A percentile compares a stretch with the other conserved stretches of the same genome.
phyloP scores from a whole-genome alignment of 106 monocot species.

The Iris macrosiphon region DNA sequence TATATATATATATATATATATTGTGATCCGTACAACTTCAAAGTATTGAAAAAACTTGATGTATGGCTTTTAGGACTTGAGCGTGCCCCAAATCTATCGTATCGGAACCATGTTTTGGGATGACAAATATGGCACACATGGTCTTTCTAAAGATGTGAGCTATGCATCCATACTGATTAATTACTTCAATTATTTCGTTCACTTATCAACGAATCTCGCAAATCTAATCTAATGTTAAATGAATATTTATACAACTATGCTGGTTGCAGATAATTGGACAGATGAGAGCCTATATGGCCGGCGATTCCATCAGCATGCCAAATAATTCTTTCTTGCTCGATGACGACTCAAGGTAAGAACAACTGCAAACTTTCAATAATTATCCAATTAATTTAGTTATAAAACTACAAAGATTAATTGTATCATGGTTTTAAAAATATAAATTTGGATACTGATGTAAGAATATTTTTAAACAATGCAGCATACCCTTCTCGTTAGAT shows the following conservation, averaged over 20 bases:
- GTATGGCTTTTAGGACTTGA: slow-evolving; percentile 51
- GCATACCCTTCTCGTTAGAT: slow-evolving; percentile 93
- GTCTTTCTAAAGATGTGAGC: slow-evolving; percentile 89
- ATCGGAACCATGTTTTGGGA: slow-evolving; percentile 99
- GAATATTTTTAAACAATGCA: too few relatives aligned
- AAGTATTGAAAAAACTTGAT: too few relatives aligned
- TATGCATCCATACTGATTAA: neutral
- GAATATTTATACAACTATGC: too few relatives aligned
- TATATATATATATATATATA: too few relatives aligned
- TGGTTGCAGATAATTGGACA: slow-evolving; percentile 64
- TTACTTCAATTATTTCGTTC: neutral
- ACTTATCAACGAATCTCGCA: too few relatives aligned
- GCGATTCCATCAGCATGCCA: slow-evolving; percentile 65
- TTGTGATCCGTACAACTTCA: too few relatives aligned
- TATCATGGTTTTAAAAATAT: too few relatives aligned
- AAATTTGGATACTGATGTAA: too few relatives aligned
- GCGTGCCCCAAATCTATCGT: slow-evolving; percentile 83
- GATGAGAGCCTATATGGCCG: slow-evolving; percentile 70
- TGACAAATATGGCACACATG: slow-evolving; percentile 89
- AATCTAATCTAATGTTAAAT: too few relatives aligned
- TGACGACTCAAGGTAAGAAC: slow-evolving; percentile 79
- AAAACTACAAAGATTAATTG: too few relatives aligned
- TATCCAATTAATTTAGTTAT: too few relatives aligned
- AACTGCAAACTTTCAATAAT: neutral
- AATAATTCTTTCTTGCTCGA: slow-evolving; percentile 88